Evolutionary conservation across 805 yeast species (phyloP).

Genomic region (Maudiozyma turicensis): DNA sequence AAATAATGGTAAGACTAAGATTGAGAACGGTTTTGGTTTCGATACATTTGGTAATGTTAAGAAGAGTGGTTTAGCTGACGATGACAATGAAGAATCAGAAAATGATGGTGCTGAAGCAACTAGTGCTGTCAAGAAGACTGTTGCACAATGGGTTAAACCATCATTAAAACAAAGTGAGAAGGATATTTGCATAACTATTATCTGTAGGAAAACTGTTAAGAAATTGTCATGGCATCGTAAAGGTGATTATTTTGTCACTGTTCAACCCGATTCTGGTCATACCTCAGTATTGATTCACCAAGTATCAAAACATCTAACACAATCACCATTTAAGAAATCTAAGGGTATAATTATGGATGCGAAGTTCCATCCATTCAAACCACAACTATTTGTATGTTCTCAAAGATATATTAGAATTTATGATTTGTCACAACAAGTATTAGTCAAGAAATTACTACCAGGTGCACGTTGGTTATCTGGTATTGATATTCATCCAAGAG

Average conservation of each 20-base stretch:
- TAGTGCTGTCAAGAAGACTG: conserved; percentile 37
- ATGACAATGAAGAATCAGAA: conserved; percentile 23
- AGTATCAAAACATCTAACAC: conserved; percentile 86
- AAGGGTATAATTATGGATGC: conserved; percentile 95
- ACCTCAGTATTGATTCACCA: conserved; percentile 91
- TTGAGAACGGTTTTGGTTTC: conserved; percentile 90
- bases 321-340: conserved; percentile 87
- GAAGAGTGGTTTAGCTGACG: conserved; percentile 33
- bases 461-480: conserved; percentile 93
- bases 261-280: conserved; percentile 88
- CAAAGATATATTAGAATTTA: conserved; percentile 88
- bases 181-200: conserved; percentile 67
- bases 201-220: conserved; percentile 58
- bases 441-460: conserved; percentile 79
- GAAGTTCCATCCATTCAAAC: conserved; percentile 92
- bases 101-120: conserved; percentile 32
- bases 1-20: conserved; percentile 62
- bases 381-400: conserved; percentile 86
- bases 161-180: conserved; percentile 45
- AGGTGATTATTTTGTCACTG: conserved; percentile 94
- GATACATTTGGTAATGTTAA: conserved; percentile 50
- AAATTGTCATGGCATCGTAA: conserved; percentile 90
- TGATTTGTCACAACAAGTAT: conserved; percentile 76
- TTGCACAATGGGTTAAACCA: conserved; percentile 81
- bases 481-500: conserved; percentile 91